Percentiles rank a stretch among this genome's conserved stretches.
Conservation (phyloP, 805 yeast species). For the Candida germanica region DNA sequence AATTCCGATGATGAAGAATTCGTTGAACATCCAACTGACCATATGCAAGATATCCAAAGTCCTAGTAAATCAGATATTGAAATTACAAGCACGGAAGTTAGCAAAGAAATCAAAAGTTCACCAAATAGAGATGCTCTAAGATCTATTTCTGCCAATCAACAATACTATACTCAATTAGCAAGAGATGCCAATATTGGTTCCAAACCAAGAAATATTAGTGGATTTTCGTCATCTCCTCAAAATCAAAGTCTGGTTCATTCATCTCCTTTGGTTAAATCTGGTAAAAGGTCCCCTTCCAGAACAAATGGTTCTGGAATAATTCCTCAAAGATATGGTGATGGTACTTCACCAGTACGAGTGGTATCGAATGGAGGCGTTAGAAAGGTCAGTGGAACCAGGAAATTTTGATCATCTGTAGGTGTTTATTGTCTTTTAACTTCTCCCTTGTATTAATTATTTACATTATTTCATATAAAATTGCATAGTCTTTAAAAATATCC, state of each 20-base stretch:
- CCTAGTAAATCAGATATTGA: constrained; percentile 9
- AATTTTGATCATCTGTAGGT: constrained; percentile 1
- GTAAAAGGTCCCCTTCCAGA: constrained; percentile 18
- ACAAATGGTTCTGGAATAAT: constrained; percentile 16
- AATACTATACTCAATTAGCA: constrained; percentile 25
- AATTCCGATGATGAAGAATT: constrained; percentile 44
- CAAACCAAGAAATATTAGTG: constrained; percentile 13
- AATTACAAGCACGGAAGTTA: constrained; percentile 5
- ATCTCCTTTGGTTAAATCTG: constrained; percentile 14
- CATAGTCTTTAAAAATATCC: constrained; percentile 1
- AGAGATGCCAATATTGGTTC: constrained; percentile 16
- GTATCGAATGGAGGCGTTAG: constrained; percentile 22
- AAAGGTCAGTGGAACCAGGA: constrained; percentile 22
- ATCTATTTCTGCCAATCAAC: constrained; percentile 33
- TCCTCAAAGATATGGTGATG: constrained; percentile 11
- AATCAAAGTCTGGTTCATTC: constrained; percentile 7
- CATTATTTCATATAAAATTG: not conserved
- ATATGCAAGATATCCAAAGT: constrained; percentile 15
- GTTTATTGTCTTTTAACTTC: not conserved
- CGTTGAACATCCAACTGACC: constrained; percentile 9
- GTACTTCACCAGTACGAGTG: constrained; percentile 16
- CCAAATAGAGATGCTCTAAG: constrained; percentile 40
- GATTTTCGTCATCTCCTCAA: constrained; percentile 14
- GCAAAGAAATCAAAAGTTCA: constrained; percentile 9
- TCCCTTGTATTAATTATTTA: constrained; percentile 6